Evolutionary conservation across 305 asterid genomes (phyloP).

Genomic region (Striga hermonthica): DNA sequence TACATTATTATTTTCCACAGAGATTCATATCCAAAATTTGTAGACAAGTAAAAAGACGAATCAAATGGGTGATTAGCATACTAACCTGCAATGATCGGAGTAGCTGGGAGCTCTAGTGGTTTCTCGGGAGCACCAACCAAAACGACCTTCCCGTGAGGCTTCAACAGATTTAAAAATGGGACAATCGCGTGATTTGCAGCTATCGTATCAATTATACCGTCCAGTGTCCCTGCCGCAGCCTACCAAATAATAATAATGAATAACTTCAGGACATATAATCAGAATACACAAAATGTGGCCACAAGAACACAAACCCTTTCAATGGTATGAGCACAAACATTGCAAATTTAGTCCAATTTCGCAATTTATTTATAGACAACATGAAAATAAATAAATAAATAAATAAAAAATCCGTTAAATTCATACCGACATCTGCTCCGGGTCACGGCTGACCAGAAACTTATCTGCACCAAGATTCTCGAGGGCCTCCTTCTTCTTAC

Average conservation of each 20-base stretch:
- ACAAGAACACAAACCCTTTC: too few species aligned
- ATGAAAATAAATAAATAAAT: too few species aligned
- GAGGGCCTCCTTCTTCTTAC: slow-evolving; percentile 4
- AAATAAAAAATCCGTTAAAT: too few species aligned
- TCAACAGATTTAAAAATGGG: background rate
- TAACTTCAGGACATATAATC: too few species aligned
- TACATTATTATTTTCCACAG: too few species aligned
- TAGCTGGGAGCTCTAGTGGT: background rate
- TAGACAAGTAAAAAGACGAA: background rate
- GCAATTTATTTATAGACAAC: too few species aligned
- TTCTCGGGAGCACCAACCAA: background rate
- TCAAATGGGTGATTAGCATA: background rate
- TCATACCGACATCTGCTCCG: background rate
- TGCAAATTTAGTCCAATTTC: too few species aligned
- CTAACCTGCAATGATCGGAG: background rate
- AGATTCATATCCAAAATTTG: too few species aligned
- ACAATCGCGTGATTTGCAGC: background rate
- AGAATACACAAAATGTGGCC: too few species aligned
- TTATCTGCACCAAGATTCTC: background rate
- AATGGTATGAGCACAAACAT: too few species aligned
- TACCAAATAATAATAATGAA: background rate
- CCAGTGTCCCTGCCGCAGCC: slow-evolving; percentile 3
- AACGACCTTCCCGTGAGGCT: background rate
- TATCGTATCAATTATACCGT: background rate
- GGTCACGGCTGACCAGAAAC: slow-evolving; percentile 3